Percentiles rank a stretch among this genome's conserved stretches.
phyloP scores from a whole-genome alignment of 2,329 filamentous ascomycete species.

The Rutstroemia sydowiana region DNA sequence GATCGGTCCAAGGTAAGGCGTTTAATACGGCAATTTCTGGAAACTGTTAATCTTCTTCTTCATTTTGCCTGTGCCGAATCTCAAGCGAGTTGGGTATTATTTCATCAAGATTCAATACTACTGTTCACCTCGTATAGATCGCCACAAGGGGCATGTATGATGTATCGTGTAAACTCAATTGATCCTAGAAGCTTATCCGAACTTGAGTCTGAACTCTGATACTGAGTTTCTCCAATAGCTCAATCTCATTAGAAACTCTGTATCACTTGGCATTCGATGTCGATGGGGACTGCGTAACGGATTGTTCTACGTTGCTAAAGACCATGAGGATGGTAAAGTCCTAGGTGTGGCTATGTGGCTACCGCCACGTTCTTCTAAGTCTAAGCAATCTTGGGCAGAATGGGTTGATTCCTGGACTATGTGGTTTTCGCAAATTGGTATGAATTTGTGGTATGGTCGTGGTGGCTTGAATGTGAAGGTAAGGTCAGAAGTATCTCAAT shows the following conservation, averaged over 20 bases:
- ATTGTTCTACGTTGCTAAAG: constrained; percentile 63
- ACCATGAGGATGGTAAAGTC: constrained; percentile 43
- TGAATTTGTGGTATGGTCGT: constrained; percentile 61
- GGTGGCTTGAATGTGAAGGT: constrained; percentile 59
- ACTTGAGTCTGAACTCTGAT: too few relatives aligned
- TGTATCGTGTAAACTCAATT: too few relatives aligned
- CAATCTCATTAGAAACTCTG: constrained; percentile 19
- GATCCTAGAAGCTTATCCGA: too few relatives aligned
- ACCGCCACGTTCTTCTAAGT: constrained; percentile 42
- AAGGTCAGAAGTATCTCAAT: constrained; percentile 17
- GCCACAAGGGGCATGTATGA: too few relatives aligned
- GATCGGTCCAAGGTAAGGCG: constrained; percentile 47
- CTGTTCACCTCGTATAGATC: neutral
- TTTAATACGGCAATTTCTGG: neutral
- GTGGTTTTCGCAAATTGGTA: constrained; percentile 56
- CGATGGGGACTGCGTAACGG: constrained; percentile 63
- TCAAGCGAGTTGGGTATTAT: too few relatives aligned
- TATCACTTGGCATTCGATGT: constrained; percentile 48
- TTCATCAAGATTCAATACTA: neutral
- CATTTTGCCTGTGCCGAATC: too few relatives aligned
- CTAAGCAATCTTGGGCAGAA: constrained; percentile 50
- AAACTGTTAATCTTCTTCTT: neutral
- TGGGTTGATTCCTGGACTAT: constrained; percentile 60
- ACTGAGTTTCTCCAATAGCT: constrained; percentile 8
- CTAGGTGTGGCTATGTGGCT: constrained; percentile 70